A percentile compares a stretch with the other conserved stretches of the same genome.
Conservation (phyloP, 2,329 filamentous ascomycete genomes). For the Hypoxylon sp. region DNA sequence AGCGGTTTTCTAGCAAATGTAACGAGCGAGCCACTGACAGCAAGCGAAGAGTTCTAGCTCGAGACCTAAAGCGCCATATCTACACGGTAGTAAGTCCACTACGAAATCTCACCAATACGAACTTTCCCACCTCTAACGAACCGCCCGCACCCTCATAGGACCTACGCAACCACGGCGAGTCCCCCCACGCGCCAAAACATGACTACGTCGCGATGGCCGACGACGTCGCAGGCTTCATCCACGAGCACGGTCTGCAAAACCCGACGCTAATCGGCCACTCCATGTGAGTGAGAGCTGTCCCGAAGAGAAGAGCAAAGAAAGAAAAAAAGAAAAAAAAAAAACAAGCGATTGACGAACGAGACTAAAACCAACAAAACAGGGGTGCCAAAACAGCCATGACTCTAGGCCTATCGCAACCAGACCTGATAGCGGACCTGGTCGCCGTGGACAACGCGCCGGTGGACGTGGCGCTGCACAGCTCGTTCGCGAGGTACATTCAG, state of each 20-base stretch:
- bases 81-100: conserved; percentile 77
- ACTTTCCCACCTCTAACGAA: too few relatives aligned
- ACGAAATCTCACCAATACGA: too few relatives aligned
- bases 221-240: conserved; percentile 83
- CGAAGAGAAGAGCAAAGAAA: neutral
- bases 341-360: too few relatives aligned
- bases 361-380: conserved; percentile 53
- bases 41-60: conserved; percentile 72
- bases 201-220: conserved; percentile 84
- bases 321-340: too few relatives aligned
- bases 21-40: neutral
- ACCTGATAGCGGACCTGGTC: conserved; percentile 74
- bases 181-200: conserved; percentile 78
- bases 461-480: conserved; percentile 75
- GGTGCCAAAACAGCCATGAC: conserved; percentile 95
- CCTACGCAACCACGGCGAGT: conserved; percentile 91
- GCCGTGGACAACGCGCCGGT: conserved; percentile 93
- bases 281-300: conserved; percentile 66
- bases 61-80: conserved; percentile 80
- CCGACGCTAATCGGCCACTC: conserved; percentile 90
- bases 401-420: conserved; percentile 75
- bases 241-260: conserved; percentile 72
- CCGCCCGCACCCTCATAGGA: conserved; percentile 63
- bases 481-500: conserved; percentile 81
- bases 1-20: neutral